Evolutionary conservation across 2,329 filamentous ascomycete species (phyloP).

Genomic region (Mycosphaerella sp.): DNA sequence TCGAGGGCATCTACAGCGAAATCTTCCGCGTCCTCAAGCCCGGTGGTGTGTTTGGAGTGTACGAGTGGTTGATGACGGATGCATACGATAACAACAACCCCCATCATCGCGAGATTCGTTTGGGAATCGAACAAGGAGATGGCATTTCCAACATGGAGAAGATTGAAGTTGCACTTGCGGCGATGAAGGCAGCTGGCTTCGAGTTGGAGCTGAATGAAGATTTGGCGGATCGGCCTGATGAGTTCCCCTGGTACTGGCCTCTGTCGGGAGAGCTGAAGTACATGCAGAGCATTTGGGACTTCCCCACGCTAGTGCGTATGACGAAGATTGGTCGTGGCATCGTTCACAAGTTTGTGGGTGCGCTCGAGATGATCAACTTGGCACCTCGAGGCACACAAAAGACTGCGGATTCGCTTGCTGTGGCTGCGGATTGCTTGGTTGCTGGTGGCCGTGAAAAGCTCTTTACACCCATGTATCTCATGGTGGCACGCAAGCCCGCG

Average conservation of each 20-base stretch:
- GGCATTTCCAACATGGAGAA: constrained; percentile 98
- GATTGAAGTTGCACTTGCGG: constrained; percentile 69
- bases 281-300: constrained; percentile 68
- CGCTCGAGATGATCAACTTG: constrained; percentile 68
- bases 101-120: constrained; percentile 79
- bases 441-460: constrained; percentile 81
- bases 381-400: constrained; percentile 86
- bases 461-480: constrained; percentile 98
- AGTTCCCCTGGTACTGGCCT: constrained; percentile 90
- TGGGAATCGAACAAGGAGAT: constrained; percentile 91
- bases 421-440: constrained; percentile 78
- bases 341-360: constrained; percentile 69
- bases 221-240: constrained; percentile 67
- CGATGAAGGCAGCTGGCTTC: constrained; percentile 84
- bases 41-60: constrained; percentile 90
- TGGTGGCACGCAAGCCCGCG: constrained; percentile 79
- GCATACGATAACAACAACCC: constrained; percentile 84
- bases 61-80: constrained; percentile 99
- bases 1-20: constrained; percentile 88
- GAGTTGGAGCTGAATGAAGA: constrained; percentile 79
- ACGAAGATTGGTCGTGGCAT: constrained; percentile 72
- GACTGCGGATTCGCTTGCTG: constrained; percentile 80
- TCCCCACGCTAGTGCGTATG: constrained; percentile 82
- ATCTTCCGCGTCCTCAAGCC: constrained; percentile 95
- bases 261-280: constrained; percentile 79